Conservation (phyloP, 164 flowering plant species). For the Vitis cinerea region DNA sequence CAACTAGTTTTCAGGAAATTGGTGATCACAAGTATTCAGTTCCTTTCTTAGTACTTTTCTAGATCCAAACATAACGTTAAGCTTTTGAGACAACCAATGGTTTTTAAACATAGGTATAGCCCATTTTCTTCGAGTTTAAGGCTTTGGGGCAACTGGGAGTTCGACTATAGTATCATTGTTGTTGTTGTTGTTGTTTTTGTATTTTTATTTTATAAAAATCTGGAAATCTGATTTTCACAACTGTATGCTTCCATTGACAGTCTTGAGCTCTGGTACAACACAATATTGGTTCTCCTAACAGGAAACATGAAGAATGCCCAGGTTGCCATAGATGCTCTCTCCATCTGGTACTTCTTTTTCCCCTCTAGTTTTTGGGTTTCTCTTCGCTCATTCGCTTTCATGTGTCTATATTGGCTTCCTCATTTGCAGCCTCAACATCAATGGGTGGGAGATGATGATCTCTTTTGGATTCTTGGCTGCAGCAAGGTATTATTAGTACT, state of each 20-base stretch:
- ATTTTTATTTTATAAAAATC: too few relatives aligned
- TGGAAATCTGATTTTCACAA: too few relatives aligned
- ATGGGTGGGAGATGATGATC: conserved; percentile 70
- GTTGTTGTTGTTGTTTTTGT: too few relatives aligned
- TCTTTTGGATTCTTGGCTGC: conserved; percentile 45
- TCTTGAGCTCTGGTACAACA: conserved; percentile 65
- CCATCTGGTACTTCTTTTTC: conserved; percentile 46
- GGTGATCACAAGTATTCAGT: too few relatives aligned
- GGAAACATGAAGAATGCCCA: conserved; percentile 56
- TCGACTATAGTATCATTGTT: too few relatives aligned
- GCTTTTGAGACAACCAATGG: too few relatives aligned
- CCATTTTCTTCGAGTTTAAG: too few relatives aligned
- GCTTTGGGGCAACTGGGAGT: too few relatives aligned
- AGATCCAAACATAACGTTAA: too few relatives aligned
- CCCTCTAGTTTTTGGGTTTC: not conserved
- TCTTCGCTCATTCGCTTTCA: not conserved
- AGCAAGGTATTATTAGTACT: conserved; percentile 26
- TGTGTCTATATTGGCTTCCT: not conserved
- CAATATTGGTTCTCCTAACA: conserved; percentile 51
- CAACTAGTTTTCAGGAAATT: too few relatives aligned
- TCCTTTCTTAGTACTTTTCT: too few relatives aligned
- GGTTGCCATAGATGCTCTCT: conserved; percentile 55
- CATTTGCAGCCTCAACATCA: conserved; percentile 51
- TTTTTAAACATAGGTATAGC: too few relatives aligned
- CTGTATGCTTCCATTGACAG: conserved; percentile 20